A percentile compares a stretch with the other conserved stretches of the same genome.
Conservation (phyloP, 129 eudicot species). For the Lactuca sativa region DNA sequence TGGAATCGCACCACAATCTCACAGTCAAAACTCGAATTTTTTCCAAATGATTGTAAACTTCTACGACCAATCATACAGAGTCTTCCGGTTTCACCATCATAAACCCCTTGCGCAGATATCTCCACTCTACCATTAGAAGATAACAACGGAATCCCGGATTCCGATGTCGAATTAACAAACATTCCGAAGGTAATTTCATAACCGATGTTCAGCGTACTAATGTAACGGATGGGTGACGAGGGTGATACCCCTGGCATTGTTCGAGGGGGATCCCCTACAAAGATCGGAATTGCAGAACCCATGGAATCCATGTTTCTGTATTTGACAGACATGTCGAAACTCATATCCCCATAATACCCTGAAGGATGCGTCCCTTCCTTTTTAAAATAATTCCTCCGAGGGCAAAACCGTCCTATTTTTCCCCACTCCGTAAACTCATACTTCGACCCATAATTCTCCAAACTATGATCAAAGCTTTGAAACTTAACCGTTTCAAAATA, state of each 20-base stretch:
- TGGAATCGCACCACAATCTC: slow-evolving; percentile 56
- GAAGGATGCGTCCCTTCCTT: slow-evolving; percentile 41
- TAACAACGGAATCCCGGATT: slow-evolving; percentile 24
- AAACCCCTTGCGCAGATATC: slow-evolving; percentile 71
- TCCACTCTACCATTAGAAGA: slow-evolving; percentile 20
- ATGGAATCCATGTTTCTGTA: slow-evolving; percentile 30
- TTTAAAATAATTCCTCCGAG: slow-evolving; percentile 8
- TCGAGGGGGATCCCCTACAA: slow-evolving; percentile 39
- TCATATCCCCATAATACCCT: slow-evolving; percentile 43
- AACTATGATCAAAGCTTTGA: slow-evolving; percentile 32
- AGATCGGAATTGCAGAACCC: slow-evolving; percentile 51
- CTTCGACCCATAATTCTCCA: slow-evolving; percentile 28
- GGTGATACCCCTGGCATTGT: neutral
- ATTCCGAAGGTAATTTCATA: slow-evolving; percentile 37
- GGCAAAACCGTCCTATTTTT: slow-evolving; percentile 43
- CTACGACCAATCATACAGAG: slow-evolving; percentile 82
- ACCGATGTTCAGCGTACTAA: slow-evolving; percentile 45
- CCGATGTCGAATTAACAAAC: neutral
- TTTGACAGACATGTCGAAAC: slow-evolving; percentile 47
- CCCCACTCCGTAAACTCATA: slow-evolving; percentile 57
- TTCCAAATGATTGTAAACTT: slow-evolving; percentile 15
- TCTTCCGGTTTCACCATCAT: slow-evolving; percentile 51
- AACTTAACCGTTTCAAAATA: slow-evolving; percentile 40
- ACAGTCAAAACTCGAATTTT: slow-evolving; percentile 39
- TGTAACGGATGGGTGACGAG: neutral